Evolutionary conservation across 2,329 filamentous ascomycete genomes (phyloP).

Genomic region (Verticillium isaacii): DNA sequence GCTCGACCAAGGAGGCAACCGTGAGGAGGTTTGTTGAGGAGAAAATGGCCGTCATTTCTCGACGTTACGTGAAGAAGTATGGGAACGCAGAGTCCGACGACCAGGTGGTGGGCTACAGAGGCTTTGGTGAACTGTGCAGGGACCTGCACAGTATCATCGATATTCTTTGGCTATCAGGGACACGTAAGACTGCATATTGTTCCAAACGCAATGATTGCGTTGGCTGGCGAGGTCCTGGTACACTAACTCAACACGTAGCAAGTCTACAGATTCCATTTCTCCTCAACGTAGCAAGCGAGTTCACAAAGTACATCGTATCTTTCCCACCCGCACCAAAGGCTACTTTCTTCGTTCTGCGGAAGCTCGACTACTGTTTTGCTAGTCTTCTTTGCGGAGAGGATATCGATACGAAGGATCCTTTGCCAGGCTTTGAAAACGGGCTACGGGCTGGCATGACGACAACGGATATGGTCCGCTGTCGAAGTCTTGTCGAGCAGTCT

Average conservation of each 20-base stretch:
- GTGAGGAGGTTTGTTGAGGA: conserved; percentile 54
- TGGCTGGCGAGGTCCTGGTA: not conserved
- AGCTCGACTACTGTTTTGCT: conserved; percentile 79
- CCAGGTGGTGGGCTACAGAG: conserved; percentile 47
- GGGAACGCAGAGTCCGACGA: conserved; percentile 39
- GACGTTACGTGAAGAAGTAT: conserved; percentile 58
- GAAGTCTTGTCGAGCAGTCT: conserved; percentile 74
- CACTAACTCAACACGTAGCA: conserved; percentile 38
- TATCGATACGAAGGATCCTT: conserved; percentile 54
- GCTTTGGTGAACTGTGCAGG: conserved; percentile 64
- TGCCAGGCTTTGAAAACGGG: conserved; percentile 67
- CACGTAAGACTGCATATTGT: conserved; percentile 52
- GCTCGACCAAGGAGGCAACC: conserved; percentile 56
- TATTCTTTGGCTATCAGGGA: conserved; percentile 81
- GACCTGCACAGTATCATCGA: conserved; percentile 74
- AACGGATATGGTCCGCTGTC: conserved; percentile 84
- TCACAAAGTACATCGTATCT: conserved; percentile 65
- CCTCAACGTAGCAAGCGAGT: conserved; percentile 68
- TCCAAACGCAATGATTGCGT: not conserved
- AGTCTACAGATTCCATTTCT: conserved; percentile 80
- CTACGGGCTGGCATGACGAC: conserved; percentile 61
- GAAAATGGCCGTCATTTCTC: conserved; percentile 46
- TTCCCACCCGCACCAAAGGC: conserved; percentile 65
- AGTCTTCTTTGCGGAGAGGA: conserved; percentile 67
- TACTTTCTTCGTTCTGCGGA: conserved; percentile 67